Evolutionary conservation across 2,329 filamentous ascomycete species (phyloP).

Genomic region (Pyricularia sp.): DNA sequence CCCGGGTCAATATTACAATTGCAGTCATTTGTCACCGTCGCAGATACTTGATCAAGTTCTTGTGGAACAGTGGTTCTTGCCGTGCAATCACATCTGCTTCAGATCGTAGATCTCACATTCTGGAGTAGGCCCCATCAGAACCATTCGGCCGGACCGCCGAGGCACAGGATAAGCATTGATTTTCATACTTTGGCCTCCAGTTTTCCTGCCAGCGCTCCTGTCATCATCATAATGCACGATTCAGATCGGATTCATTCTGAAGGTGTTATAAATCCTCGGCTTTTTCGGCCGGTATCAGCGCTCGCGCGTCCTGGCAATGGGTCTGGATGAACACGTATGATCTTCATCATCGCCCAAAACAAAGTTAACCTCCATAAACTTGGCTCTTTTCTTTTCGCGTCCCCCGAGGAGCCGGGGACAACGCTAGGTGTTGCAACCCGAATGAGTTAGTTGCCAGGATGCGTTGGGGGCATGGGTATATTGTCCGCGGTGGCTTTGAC

Average conservation of each 20-base stretch:
- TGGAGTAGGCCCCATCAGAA: not conserved
- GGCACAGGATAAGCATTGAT: not conserved
- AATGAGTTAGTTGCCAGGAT: too few relatives aligned
- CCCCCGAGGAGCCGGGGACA: not conserved
- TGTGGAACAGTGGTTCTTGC: not conserved
- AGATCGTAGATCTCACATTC: not conserved
- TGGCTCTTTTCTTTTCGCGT: not conserved
- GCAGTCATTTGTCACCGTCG: not conserved
- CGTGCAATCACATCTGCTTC: not conserved
- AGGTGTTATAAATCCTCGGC: not conserved
- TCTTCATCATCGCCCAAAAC: not conserved
- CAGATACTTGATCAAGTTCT: not conserved
- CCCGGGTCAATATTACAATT: too few relatives aligned
- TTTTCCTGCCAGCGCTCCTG: too few relatives aligned
- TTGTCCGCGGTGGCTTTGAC: not conserved
- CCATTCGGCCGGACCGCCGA: not conserved
- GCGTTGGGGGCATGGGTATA: not conserved
- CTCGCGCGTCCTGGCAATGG: too few relatives aligned
- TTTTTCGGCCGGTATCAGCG: too few relatives aligned
- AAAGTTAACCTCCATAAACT: not conserved
- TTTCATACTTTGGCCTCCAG: not conserved
- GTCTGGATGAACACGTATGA: not conserved
- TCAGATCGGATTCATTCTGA: not conserved
- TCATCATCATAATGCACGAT: not conserved
- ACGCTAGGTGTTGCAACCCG: too few relatives aligned